Evolutionary conservation across 441 rosid species (phyloP).

Genomic region (Biscutella auriculata): DNA sequence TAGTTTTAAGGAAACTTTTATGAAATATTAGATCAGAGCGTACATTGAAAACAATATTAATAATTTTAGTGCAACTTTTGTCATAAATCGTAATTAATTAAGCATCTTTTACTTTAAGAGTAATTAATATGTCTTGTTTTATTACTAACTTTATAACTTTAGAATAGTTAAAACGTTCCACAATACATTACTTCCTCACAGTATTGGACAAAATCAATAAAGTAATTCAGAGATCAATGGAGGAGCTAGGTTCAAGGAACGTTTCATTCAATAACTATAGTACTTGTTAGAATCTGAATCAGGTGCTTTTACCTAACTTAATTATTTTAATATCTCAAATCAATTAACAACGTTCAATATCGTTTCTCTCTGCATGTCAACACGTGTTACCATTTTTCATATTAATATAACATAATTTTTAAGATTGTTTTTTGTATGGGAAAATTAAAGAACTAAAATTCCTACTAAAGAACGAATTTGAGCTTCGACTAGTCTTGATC

Average conservation of each 20-base stretch:
- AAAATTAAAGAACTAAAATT: too few relatives aligned
- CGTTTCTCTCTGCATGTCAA: conserved; percentile 10
- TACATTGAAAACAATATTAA: too few relatives aligned
- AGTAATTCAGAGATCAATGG: too few relatives aligned
- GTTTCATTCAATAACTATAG: conserved; percentile 7
- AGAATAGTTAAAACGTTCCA: background rate
- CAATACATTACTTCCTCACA: background rate
- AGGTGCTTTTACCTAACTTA: conserved; percentile 20
- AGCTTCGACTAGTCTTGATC: background rate
- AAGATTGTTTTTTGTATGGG: too few relatives aligned
- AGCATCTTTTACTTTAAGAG: conserved; percentile 23
- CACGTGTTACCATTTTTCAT: conserved; percentile 10
- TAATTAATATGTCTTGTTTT: background rate
- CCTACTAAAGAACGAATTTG: too few relatives aligned
- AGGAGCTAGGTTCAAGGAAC: too few relatives aligned
- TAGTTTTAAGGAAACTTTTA: too few relatives aligned
- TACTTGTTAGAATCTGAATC: conserved; percentile 19
- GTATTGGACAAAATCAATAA: conserved; percentile 1
- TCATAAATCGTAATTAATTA: too few relatives aligned
- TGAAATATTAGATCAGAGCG: too few relatives aligned
- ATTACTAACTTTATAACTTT: too few relatives aligned
- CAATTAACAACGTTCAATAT: conserved; percentile 6
- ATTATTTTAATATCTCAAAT: conserved; percentile 8
- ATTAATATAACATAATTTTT: too few relatives aligned
- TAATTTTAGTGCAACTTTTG: too few relatives aligned